Evolutionary conservation across 805 yeast genomes (phyloP).

Genomic region (Scheffersomyces amazonensis): DNA sequence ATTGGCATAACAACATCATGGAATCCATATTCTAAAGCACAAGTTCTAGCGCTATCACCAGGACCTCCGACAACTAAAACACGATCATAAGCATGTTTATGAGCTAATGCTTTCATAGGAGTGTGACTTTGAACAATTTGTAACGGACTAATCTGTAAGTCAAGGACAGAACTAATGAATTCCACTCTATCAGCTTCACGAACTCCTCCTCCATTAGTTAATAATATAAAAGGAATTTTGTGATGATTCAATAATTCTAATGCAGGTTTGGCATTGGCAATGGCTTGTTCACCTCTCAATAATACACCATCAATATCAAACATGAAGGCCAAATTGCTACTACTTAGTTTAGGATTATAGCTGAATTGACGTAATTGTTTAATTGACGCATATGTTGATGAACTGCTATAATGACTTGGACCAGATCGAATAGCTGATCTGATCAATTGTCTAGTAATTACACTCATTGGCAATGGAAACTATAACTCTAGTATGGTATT

Average conservation of each 20-base stretch:
- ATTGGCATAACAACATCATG: conserved; percentile 67
- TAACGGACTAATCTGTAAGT: conserved; percentile 44
- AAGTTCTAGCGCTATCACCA: conserved; percentile 63
- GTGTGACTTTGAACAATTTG: conserved; percentile 88
- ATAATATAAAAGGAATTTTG: conserved; percentile 71
- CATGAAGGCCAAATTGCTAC: conserved; percentile 28
- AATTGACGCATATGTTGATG: neutral
- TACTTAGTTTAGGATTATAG: neutral
- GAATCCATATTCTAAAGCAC: conserved; percentile 78
- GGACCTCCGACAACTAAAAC: conserved; percentile 87
- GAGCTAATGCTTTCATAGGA: conserved; percentile 64
- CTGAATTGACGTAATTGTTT: neutral
- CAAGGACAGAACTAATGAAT: conserved; percentile 21
- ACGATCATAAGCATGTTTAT: conserved; percentile 44
- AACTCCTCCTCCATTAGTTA: conserved; percentile 91
- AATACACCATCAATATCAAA: conserved; percentile 83
- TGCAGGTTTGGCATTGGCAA: conserved; percentile 64
- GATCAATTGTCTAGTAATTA: neutral
- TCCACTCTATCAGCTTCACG: conserved; percentile 58
- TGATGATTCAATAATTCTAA: conserved; percentile 48
- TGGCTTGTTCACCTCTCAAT: conserved; percentile 66
- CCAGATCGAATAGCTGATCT: neutral
- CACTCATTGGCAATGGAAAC: too few species aligned
- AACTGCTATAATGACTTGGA: neutral
- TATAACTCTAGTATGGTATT: too few species aligned